These are phyloP conservation scores for Hepatocystis sp. DNA, from an alignment of 169 alveolate species.

Conservation along the genomic window DNA sequence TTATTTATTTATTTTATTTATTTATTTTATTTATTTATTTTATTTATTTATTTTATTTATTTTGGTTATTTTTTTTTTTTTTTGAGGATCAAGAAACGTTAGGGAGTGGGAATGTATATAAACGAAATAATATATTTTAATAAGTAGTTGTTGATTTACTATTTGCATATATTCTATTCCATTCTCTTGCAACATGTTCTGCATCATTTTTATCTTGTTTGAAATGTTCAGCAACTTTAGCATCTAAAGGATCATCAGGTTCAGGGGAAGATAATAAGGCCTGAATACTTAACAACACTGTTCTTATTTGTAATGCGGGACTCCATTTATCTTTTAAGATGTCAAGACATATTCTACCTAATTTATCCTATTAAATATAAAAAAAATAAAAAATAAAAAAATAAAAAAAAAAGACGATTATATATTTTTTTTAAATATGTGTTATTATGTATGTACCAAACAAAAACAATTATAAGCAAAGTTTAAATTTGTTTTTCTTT, in stretches of 20 bases:
- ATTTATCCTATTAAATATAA: constrained; percentile 88
- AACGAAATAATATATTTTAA: too few species aligned
- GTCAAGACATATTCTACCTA: constrained; percentile 99
- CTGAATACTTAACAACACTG: constrained; percentile 97
- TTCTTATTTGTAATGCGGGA: constrained; percentile 98
- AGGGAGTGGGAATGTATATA: too few species aligned
- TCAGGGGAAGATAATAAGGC: constrained; percentile 98
- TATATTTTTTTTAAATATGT: too few species aligned
- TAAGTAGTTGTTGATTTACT: too few species aligned
- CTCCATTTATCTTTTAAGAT: constrained; percentile 99
- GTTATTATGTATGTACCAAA: too few species aligned
- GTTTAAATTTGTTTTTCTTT: too few species aligned
- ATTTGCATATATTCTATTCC: constrained; percentile 92
- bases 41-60: too few species aligned
- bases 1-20: too few species aligned
- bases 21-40: too few species aligned
- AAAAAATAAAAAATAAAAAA: not conserved
- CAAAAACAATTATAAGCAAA: too few species aligned
- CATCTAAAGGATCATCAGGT: constrained; percentile 98
- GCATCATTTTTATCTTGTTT: constrained; percentile 93
- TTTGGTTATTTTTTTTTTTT: too few species aligned
- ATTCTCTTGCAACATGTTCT: constrained; percentile 92
- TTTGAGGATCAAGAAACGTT: too few species aligned
- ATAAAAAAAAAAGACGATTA: not conserved
- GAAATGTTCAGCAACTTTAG: constrained; percentile 97